phyloP scores from a whole-genome alignment of 768 basidiomycete species.

The Hygrocybe punicea region DNA sequence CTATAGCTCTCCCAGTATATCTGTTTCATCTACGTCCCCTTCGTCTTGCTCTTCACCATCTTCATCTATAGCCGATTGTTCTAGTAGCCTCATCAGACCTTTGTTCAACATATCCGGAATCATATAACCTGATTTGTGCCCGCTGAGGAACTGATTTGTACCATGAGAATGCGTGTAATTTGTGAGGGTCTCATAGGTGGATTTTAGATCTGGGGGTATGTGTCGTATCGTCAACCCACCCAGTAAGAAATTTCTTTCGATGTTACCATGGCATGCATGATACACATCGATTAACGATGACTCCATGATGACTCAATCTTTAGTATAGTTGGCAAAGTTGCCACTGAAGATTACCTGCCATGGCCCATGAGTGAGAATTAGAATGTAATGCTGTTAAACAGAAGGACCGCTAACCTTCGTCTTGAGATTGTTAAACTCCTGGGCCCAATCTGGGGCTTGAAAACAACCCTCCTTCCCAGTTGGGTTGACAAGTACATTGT shows the following conservation, averaged over 20 bases:
- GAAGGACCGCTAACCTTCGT: constrained; percentile 21
- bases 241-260: neutral
- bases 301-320: constrained; percentile 14
- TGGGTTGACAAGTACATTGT: constrained; percentile 28
- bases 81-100: neutral
- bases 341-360: constrained; percentile 14
- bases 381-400: too few species aligned
- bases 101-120: neutral
- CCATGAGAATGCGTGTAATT: neutral
- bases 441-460: neutral
- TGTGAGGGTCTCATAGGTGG: constrained; percentile 5
- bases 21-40: too few species aligned
- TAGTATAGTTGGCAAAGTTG: constrained; percentile 18
- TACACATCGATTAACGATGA: constrained; percentile 18
- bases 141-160: constrained; percentile 1
- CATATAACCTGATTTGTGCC: neutral
- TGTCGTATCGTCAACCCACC: constrained; percentile 13
- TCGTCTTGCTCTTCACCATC: neutral
- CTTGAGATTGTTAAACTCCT: neutral
- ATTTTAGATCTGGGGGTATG: constrained; percentile 9
- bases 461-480: constrained; percentile 26
- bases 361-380: neutral
- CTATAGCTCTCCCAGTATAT: too few species aligned
- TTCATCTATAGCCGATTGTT: neutral
- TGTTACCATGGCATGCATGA: neutral